Evolutionary conservation across 2,329 filamentous ascomycete species (phyloP), one percentile per base, ranked within the genome.

Genomic region (Ascochyta lentis): DNA sequence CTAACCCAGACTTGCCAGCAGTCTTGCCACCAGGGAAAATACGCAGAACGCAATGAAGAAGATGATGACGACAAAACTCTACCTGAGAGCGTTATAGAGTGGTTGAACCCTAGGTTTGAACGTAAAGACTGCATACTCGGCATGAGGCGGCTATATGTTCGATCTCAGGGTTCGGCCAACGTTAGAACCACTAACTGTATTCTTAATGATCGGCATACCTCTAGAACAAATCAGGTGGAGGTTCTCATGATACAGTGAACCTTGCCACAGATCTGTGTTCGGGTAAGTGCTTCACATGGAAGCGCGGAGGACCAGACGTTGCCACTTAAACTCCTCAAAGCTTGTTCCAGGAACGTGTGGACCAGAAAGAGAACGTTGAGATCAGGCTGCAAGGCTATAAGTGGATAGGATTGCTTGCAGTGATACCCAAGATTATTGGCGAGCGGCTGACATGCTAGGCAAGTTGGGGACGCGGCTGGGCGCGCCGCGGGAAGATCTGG

Each of bases 11-110:
- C 63, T 62, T 63, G 66, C 68, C 65, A 70, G 69, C 63, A 72
- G 65, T 53, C 58, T 65, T 62, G 70, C 72, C 69, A 69, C 70
- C 72, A 61, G 71, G 70, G 71, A 73, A 68, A 62, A 65, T 66
- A 47, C 54, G 61, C 55, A 54, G 58, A 66, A 41, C 47, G 56
- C 63, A 67, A 33, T 35, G 56, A 60, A 59, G 51, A 58, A 60
- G 40, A 52, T 61, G 60, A 53, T 57, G 49, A 41, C 60, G 61
- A 61, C 56, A 49, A 60, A 60, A 66, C 70, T 72, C 71, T 75
- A 53, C 68, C 69, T 69, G 67, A 73, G 72, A 74, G 70, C 44
- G 60, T 67, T 51, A 56, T 65, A 67, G 44, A 57, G 55, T 40
- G 51, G 59, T 60, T 27, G 56, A 57, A 56, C 50, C 53, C 59